Conservation (phyloP, 768 basidiomycete species). For the Trametes gibbosa region DNA sequence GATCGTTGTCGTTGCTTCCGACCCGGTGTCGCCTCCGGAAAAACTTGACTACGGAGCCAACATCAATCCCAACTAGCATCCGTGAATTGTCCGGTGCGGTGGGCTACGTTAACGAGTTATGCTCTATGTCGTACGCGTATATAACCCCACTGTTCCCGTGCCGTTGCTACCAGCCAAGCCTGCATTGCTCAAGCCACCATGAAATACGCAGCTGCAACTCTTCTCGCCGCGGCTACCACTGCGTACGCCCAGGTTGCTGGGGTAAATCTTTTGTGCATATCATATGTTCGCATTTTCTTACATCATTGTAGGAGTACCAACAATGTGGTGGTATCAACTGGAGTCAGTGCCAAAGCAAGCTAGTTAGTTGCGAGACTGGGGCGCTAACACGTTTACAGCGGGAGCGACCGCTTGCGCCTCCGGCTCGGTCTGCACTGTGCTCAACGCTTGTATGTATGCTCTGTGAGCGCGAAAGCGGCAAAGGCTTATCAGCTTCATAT, state of each 20-base stretch:
- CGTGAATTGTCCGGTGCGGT: slow-evolving; percentile 15
- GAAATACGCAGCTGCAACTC: slow-evolving; percentile 21
- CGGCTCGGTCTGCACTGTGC: slow-evolving; percentile 27
- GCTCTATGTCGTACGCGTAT: not conserved
- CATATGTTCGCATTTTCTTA: not conserved
- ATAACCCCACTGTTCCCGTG: not conserved
- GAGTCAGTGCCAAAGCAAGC: slow-evolving; percentile 16
- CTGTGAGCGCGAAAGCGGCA: not conserved
- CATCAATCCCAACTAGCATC: not conserved
- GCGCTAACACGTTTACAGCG: slow-evolving; percentile 10
- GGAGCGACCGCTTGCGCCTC: slow-evolving; percentile 30
- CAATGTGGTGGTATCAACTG: slow-evolving; percentile 31
- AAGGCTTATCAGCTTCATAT: not conserved
- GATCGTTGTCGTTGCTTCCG: not conserved
- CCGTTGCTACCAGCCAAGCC: not conserved
- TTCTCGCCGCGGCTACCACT: slow-evolving; percentile 24
- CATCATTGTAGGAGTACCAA: slow-evolving; percentile 20
- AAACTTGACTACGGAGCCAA: slow-evolving; percentile 10
- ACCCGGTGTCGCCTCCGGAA: not conserved
- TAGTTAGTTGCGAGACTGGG: not conserved
- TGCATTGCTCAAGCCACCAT: slow-evolving; percentile 10
- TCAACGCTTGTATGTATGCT: slow-evolving; percentile 25
- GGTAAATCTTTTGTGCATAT: slow-evolving; percentile 4
- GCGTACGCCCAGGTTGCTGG: slow-evolving; percentile 17
- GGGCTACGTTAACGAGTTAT: not conserved